Conservation (phyloP, 768 basidiomycete genomes). For the Mycena haematopus region DNA sequence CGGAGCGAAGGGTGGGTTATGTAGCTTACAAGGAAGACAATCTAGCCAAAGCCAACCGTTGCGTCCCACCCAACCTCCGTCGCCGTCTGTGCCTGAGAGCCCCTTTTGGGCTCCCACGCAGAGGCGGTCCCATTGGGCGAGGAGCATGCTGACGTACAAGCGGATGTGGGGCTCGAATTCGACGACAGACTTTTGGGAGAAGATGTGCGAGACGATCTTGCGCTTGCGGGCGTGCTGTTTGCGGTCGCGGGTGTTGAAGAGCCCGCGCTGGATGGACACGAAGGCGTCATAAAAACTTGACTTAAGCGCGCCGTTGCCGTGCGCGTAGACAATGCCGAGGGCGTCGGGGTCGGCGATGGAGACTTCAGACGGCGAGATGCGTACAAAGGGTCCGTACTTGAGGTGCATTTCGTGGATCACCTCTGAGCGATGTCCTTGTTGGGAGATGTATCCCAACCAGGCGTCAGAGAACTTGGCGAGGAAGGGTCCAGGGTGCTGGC, state of each 20-base stretch:
- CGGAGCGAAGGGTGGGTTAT: not conserved
- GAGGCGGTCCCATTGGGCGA: slow-evolving; percentile 80
- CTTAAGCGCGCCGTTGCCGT: slow-evolving; percentile 84
- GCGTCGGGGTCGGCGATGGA: slow-evolving; percentile 83
- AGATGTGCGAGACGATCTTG: slow-evolving; percentile 88
- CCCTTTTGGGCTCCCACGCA: slow-evolving; percentile 62
- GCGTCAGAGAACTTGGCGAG: slow-evolving; percentile 73
- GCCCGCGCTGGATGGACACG: slow-evolving; percentile 72
- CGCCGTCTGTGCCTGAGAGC: slow-evolving; percentile 63
- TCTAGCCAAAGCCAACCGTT: slow-evolving; percentile 77
- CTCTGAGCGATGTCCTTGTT: slow-evolving; percentile 78
- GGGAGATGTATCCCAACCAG: slow-evolving; percentile 73
- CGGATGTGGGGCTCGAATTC: slow-evolving; percentile 86
- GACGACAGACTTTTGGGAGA: slow-evolving; percentile 83
- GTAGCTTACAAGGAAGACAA: slow-evolving; percentile 68
- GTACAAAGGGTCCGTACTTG: slow-evolving; percentile 74
- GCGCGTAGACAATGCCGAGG: slow-evolving; percentile 76
- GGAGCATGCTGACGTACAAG: slow-evolving; percentile 60
- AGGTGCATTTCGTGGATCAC: slow-evolving; percentile 74
- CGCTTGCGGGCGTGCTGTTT: slow-evolving; percentile 85
- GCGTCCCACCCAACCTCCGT: slow-evolving; percentile 66
- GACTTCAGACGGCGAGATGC: slow-evolving; percentile 78
- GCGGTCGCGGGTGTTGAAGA: slow-evolving; percentile 83
- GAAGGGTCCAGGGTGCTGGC: slow-evolving; percentile 70
- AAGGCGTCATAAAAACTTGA: slow-evolving; percentile 82